Conservation (phyloP, 2,329 filamentous ascomycete species). For the Fusarium zealandicum region DNA sequence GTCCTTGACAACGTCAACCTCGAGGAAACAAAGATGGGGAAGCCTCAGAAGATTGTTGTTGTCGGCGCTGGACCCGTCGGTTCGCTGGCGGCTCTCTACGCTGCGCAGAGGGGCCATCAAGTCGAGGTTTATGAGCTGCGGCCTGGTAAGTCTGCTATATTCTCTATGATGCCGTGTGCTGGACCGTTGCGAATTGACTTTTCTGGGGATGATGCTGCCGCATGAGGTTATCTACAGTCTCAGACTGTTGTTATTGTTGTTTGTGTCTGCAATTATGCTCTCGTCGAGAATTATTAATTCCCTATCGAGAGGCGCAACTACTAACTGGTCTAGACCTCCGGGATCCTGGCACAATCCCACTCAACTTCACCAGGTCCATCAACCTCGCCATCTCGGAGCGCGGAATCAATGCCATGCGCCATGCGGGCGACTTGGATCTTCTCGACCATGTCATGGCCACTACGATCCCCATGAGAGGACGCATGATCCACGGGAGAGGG, state of each 20-base stretch:
- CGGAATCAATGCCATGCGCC: constrained; percentile 85
- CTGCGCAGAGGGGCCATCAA: constrained; percentile 83
- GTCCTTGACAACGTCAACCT: constrained; percentile 34
- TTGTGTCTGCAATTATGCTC: not conserved
- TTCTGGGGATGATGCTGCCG: not conserved
- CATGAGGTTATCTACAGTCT: too few relatives aligned
- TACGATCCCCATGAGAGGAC: constrained; percentile 91
- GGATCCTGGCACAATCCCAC: constrained; percentile 78
- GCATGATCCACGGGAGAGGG: constrained; percentile 87
- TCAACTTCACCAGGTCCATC: constrained; percentile 99
- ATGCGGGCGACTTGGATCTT: constrained; percentile 71
- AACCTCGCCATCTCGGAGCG: constrained; percentile 94
- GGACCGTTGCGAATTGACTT: constrained; percentile 3
- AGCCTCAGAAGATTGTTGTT: constrained; percentile 74
- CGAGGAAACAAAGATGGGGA: constrained; percentile 44
- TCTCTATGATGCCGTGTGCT: constrained; percentile 3
- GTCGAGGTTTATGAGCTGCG: constrained; percentile 95
- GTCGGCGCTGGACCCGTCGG: constrained; percentile 95
- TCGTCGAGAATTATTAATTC: too few relatives aligned
- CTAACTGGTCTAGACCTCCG: constrained; percentile 73
- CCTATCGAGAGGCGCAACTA: constrained; percentile 2
- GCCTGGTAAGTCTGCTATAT: constrained; percentile 70
- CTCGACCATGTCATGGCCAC: constrained; percentile 76
- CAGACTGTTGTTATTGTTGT: too few relatives aligned
- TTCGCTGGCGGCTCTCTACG: constrained; percentile 89